Conservation (phyloP, 2,329 filamentous ascomycete genomes). For the Orbilia quercus region DNA sequence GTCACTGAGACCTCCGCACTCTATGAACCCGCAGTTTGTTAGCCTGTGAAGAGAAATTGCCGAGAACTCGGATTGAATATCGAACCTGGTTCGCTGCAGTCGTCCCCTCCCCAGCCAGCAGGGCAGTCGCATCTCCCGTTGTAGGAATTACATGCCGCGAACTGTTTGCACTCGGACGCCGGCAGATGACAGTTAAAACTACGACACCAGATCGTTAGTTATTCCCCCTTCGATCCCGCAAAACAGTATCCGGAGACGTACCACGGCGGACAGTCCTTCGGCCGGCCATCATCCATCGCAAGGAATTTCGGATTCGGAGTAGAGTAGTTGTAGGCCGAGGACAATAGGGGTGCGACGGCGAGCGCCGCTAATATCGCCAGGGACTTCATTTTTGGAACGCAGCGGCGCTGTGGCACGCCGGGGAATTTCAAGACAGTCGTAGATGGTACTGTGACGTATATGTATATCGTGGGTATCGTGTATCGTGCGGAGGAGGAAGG, state of each 20-base stretch:
- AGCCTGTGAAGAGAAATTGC: constrained; percentile 4
- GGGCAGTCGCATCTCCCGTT: constrained; percentile 95
- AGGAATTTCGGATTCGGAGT: constrained; percentile 72
- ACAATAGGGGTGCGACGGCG: constrained; percentile 52
- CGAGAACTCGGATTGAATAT: constrained; percentile 21
- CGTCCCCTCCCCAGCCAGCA: constrained; percentile 90
- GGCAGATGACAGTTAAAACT: constrained; percentile 99
- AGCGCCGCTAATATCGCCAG: constrained; percentile 66
- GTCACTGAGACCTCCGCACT: constrained; percentile 87
- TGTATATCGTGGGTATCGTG: constrained; percentile 28
- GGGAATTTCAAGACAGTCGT: not conserved
- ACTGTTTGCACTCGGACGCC: constrained; percentile 90
- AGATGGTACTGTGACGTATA: constrained; percentile 12
- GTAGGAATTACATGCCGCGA: constrained; percentile 84
- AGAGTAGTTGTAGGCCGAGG: constrained; percentile 67
- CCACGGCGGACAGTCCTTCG: constrained; percentile 80
- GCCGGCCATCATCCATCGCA: constrained; percentile 70
- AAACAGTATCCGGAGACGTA: constrained; percentile 62
- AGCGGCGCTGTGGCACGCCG: constrained; percentile 48
- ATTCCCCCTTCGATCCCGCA: not conserved
- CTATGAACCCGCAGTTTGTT: constrained; percentile 61
- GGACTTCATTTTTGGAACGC: constrained; percentile 69
- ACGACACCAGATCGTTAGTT: constrained; percentile 61
- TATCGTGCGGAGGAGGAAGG: constrained; percentile 17
- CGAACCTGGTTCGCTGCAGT: constrained; percentile 84